Conservation (phyloP, 2,329 filamentous ascomycete species). For the Zymoseptoria ardabiliae region DNA sequence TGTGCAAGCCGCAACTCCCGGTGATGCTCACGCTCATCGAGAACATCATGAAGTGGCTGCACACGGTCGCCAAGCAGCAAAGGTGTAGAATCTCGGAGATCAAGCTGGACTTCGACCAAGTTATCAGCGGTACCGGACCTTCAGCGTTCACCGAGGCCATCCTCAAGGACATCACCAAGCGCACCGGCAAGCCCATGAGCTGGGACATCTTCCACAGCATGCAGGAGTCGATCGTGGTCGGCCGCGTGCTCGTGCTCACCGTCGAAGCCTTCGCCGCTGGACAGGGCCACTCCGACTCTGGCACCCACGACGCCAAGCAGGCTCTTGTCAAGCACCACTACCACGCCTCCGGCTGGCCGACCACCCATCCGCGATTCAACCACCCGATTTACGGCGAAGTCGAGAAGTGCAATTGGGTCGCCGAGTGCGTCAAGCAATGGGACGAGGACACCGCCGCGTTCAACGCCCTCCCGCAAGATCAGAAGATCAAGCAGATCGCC, state of each 20-base stretch:
- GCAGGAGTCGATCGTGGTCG: conserved; percentile 57
- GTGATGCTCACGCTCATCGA: conserved; percentile 63
- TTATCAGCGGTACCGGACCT: conserved; percentile 65
- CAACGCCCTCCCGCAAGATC: conserved; percentile 50
- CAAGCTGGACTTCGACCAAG: conserved; percentile 63
- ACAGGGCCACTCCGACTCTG: conserved; percentile 65
- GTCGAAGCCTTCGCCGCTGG: conserved; percentile 67
- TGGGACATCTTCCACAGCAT: conserved; percentile 62
- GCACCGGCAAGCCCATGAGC: conserved; percentile 41
- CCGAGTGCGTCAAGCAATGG: conserved; percentile 58
- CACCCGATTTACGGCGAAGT: conserved; percentile 65
- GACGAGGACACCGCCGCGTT: conserved; percentile 57
- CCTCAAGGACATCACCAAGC: conserved; percentile 54
- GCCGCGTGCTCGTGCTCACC: conserved; percentile 58
- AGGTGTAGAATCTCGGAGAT: conserved; percentile 53
- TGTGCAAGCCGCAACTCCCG: conserved; percentile 58
- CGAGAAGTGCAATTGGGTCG: conserved; percentile 63
- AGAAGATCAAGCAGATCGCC: conserved; percentile 47
- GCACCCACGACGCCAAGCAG: conserved; percentile 58
- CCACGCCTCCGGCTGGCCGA: conserved; percentile 66
- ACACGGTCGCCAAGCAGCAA: conserved; percentile 52
- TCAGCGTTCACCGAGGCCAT: conserved; percentile 62
- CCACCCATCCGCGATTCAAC: conserved; percentile 56
- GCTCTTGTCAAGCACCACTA: conserved; percentile 69
- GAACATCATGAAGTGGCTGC: conserved; percentile 60